Percentiles rank a stretch among this genome's conserved stretches.
These are phyloP conservation scores for Coniochaeta sp. DNA, from an alignment of 2,329 filamentous ascomycete genomes.

Conservation along the genomic window DNA sequence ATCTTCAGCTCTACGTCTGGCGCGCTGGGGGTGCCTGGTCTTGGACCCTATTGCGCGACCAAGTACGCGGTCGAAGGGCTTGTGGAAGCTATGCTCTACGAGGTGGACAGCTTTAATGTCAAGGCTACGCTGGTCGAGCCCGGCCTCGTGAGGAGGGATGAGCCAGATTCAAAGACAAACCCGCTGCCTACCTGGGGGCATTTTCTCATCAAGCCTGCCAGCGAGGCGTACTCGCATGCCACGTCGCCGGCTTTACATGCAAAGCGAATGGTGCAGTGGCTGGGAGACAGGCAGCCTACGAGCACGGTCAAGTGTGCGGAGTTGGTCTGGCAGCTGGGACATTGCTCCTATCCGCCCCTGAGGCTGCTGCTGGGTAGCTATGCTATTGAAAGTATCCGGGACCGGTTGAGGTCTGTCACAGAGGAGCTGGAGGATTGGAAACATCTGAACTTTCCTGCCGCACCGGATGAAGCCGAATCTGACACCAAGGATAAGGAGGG, in stretches of 20 bases:
- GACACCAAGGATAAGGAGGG: slow-evolving; percentile 17
- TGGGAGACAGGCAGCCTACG: slow-evolving; percentile 85
- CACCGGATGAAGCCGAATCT: slow-evolving; percentile 27
- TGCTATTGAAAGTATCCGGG: slow-evolving; percentile 91
- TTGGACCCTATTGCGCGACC: slow-evolving; percentile 92
- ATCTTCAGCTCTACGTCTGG: slow-evolving; percentile 93
- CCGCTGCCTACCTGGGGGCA: slow-evolving; percentile 76
- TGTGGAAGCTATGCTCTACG: slow-evolving; percentile 94
- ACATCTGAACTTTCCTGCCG: slow-evolving; percentile 62
- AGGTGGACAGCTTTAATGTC: slow-evolving; percentile 84
- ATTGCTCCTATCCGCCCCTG: slow-evolving; percentile 89
- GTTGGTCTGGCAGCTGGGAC: slow-evolving; percentile 87
- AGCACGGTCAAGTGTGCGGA: slow-evolving; percentile 90
- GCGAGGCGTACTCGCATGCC: slow-evolving; percentile 69
- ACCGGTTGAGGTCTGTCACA: slow-evolving; percentile 81
- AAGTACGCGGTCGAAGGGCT: slow-evolving; percentile 96
- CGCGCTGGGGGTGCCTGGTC: slow-evolving; percentile 83
- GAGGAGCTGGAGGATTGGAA: slow-evolving; percentile 96
- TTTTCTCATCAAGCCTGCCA: slow-evolving; percentile 82
- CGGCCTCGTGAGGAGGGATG: slow-evolving; percentile 79
- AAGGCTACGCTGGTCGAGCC: slow-evolving; percentile 92
- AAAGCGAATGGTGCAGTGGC: slow-evolving; percentile 86
- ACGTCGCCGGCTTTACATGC: slow-evolving; percentile 84
- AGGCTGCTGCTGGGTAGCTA: slow-evolving; percentile 84
- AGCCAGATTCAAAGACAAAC: slow-evolving; percentile 49